phyloP scores from a whole-genome alignment of 805 yeast genomes.

The Candida krabiensis region DNA sequence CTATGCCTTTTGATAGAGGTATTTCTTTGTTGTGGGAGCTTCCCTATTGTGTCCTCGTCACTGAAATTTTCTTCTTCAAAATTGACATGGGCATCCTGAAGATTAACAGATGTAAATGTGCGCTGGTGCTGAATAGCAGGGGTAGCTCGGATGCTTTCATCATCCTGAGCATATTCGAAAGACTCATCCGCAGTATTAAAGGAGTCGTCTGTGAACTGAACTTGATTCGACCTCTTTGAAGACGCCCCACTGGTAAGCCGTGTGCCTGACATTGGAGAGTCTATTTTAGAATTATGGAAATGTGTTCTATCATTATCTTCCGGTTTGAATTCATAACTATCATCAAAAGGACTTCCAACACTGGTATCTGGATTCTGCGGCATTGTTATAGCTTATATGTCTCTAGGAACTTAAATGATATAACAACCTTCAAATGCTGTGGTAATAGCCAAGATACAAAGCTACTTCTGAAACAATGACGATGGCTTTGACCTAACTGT shows the following conservation, averaged over 20 bases:
- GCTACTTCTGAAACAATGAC: too few relatives aligned
- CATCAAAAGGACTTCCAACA: slow-evolving; percentile 13
- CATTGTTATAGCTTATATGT: slow-evolving; percentile 3
- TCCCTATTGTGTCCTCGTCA: slow-evolving; percentile 24
- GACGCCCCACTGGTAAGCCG: not conserved
- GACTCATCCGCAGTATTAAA: slow-evolving; percentile 1
- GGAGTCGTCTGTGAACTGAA: not conserved
- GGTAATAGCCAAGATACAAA: too few relatives aligned
- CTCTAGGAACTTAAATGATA: too few relatives aligned
- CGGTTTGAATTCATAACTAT: slow-evolving; percentile 7
- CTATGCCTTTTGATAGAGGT: slow-evolving; percentile 71
- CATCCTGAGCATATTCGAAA: slow-evolving; percentile 7
- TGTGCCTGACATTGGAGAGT: not conserved
- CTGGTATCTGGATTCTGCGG: not conserved
- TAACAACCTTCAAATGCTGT: too few relatives aligned
- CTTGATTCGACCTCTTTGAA: not conserved
- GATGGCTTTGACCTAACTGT: too few relatives aligned
- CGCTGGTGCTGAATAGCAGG: slow-evolving; percentile 23
- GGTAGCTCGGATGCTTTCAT: slow-evolving; percentile 23
- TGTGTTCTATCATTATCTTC: not conserved
- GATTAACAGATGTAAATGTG: slow-evolving; percentile 11
- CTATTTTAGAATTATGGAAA: not conserved
- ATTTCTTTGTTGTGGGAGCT: slow-evolving; percentile 35
- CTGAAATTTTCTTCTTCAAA: slow-evolving; percentile 16
- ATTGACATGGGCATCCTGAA: slow-evolving; percentile 22